Conservation (phyloP, 78 protist genomes). For the Chrysochromulina parva region DNA sequence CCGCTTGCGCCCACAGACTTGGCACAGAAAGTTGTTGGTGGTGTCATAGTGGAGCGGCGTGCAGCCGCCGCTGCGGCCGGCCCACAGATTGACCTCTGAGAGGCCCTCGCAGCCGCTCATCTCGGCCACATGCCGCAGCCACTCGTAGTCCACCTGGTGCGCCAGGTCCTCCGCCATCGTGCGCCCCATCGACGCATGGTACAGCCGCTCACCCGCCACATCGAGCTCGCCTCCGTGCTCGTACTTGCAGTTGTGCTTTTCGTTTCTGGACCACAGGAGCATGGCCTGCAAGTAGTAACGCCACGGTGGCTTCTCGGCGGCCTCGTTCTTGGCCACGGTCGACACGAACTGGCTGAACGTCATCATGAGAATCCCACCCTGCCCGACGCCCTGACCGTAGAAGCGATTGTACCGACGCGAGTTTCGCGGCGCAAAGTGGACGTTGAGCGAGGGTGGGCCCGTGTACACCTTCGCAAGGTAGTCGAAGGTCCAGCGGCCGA, state of each 20-base stretch:
- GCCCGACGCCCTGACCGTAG: conserved; percentile 8
- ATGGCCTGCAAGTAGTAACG: neutral
- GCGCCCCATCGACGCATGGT: too few relatives aligned
- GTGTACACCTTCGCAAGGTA: neutral
- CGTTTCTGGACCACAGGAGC: neutral
- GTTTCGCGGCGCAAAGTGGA: neutral
- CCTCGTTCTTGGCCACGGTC: neutral
- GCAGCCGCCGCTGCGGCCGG: neutral
- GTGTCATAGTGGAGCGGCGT: conserved; percentile 29
- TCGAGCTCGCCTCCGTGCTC: too few relatives aligned
- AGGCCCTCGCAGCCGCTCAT: neutral
- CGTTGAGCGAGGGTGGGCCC: neutral
- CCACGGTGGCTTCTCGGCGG: too few relatives aligned
- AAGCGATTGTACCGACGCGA: neutral
- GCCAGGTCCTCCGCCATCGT: neutral
- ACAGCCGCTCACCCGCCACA: too few relatives aligned
- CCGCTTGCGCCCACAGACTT: conserved; percentile 2
- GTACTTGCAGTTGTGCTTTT: too few relatives aligned
- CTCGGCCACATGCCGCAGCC: neutral
- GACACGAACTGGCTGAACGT: neutral
- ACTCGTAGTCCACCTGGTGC: neutral
- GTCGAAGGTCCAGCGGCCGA: neutral
- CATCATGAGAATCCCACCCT: neutral
- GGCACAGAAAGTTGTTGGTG: neutral
- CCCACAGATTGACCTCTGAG: neutral